These are phyloP conservation scores for Pseudogymnoascus sp. DNA, from an alignment of 2,329 filamentous ascomycete species.

Conservation along the genomic window DNA sequence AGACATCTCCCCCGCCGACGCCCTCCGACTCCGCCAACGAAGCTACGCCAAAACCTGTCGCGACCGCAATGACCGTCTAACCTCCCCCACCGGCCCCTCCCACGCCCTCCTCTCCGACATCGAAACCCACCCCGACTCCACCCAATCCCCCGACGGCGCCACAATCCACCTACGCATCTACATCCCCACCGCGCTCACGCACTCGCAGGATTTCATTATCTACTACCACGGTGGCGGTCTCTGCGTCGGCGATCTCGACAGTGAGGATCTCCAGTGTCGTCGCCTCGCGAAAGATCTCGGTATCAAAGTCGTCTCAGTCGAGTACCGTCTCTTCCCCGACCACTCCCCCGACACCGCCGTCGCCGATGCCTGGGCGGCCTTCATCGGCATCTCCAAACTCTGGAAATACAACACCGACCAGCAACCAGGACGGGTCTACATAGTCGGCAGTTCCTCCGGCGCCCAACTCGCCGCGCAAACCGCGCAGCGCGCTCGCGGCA, in stretches of 20 bases:
- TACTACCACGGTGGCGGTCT: slow-evolving; percentile 43
- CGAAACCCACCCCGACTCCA: slow-evolving; percentile 14
- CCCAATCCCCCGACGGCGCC: slow-evolving; percentile 1
- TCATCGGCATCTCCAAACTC: slow-evolving; percentile 20
- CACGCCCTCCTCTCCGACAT: slow-evolving; percentile 31
- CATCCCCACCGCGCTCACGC: slow-evolving; percentile 8
- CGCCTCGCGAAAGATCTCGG: slow-evolving; percentile 29
- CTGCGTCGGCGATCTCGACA: slow-evolving; percentile 39
- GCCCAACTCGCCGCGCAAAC: slow-evolving; percentile 40
- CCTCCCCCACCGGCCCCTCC: slow-evolving; percentile 28
- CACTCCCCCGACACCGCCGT: slow-evolving; percentile 19
- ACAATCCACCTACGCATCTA: slow-evolving; percentile 18
- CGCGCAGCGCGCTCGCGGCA: slow-evolving; percentile 26
- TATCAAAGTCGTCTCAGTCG: slow-evolving; percentile 35
- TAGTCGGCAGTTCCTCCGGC: slow-evolving; percentile 41
- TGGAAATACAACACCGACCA: slow-evolving; percentile 6
- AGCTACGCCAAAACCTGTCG: slow-evolving; percentile 35
- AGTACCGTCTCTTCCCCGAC: slow-evolving; percentile 39
- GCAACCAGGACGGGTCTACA: slow-evolving; percentile 25
- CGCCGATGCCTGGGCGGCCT: slow-evolving; percentile 2
- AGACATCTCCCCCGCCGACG: slow-evolving; percentile 18
- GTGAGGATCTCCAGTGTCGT: slow-evolving; percentile 40
- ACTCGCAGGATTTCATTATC: slow-evolving; percentile 27
- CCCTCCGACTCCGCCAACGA: slow-evolving; percentile 28
- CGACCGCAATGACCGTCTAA: slow-evolving; percentile 29